Percentiles rank a stretch among this genome's conserved stretches.
Conservation (phyloP, 31 red algal genomes). For the Endocladia muricata region DNA sequence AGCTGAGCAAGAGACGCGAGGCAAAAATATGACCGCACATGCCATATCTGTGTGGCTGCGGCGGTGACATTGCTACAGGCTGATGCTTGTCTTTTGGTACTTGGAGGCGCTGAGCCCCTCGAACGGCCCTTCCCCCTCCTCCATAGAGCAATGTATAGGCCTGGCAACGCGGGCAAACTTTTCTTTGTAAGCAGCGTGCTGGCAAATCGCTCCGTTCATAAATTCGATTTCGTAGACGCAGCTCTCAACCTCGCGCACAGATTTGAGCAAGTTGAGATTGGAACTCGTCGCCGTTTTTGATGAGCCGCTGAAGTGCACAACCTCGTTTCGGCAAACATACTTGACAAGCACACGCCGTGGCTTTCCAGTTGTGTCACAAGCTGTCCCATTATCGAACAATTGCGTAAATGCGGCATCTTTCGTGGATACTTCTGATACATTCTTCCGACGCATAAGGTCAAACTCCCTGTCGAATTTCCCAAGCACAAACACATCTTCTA, state of each 20-base stretch:
- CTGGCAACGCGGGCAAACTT: constrained; percentile 10
- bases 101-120: constrained; percentile 23
- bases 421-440: constrained; percentile 14
- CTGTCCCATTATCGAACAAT: constrained; percentile 54
- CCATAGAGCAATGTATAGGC: constrained; percentile 54
- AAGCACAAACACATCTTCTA: constrained; percentile 29
- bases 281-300: background rate
- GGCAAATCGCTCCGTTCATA: constrained; percentile 71
- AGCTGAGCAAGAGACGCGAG: constrained; percentile 20
- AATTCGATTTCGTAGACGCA: constrained; percentile 91
- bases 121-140: constrained; percentile 37
- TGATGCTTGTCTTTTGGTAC: constrained; percentile 53
- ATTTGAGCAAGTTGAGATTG: constrained; percentile 44
- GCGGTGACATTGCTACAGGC: constrained; percentile 14
- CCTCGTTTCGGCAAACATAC: constrained; percentile 65
- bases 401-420: constrained; percentile 62
- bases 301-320: background rate
- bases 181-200: constrained; percentile 52
- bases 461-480: constrained; percentile 46
- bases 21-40: constrained; percentile 30
- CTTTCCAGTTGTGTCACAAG: constrained; percentile 53
- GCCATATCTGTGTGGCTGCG: no score
- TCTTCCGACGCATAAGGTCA: constrained; percentile 26
- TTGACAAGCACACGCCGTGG: constrained; percentile 54
- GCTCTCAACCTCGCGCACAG: constrained; percentile 60